Evolutionary conservation across 2,329 filamentous ascomycete species (phyloP).

Genomic region (Akanthomyces muscarius): DNA sequence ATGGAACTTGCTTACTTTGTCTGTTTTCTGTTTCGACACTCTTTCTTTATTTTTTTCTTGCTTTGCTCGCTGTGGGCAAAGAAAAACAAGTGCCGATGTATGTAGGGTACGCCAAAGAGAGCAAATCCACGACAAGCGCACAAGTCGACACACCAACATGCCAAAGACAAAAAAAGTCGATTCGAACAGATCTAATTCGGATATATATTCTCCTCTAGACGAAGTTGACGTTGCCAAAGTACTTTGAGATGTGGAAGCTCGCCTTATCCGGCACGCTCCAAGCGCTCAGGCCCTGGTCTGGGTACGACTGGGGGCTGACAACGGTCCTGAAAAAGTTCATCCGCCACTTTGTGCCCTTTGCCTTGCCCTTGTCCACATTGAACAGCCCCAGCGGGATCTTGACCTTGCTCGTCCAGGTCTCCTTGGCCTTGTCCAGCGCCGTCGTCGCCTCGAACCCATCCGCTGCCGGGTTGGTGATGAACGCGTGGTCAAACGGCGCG

Average conservation of each 20-base stretch:
- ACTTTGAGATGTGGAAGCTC: constrained; percentile 46
- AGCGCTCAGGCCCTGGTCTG: constrained; percentile 40
- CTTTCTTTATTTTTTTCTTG: no score
- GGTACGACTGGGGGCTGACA: constrained; percentile 39
- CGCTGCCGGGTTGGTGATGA: constrained; percentile 35
- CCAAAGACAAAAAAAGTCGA: neutral
- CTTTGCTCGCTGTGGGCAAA: neutral
- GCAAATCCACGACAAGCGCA: neutral
- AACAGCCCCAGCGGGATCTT: constrained; percentile 46
- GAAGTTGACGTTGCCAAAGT: constrained; percentile 40
- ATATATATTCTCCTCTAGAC: constrained; percentile 23
- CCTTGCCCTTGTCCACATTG: constrained; percentile 42
- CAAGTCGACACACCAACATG: neutral
- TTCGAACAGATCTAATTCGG: neutral
- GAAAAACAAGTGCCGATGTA: no score
- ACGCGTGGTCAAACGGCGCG: constrained; percentile 42
- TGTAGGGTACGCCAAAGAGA: no score
- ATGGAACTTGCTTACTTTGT: neutral
- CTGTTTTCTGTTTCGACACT: neutral
- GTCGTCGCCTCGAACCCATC: constrained; percentile 42
- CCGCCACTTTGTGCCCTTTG: constrained; percentile 43
- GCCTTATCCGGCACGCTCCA: constrained; percentile 44
- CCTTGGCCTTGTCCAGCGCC: constrained; percentile 31
- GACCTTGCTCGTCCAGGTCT: constrained; percentile 40
- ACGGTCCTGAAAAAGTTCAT: constrained; percentile 52